phyloP scores from a whole-genome alignment of 169 alveolate genomes.

The Plasmodium blacklocki region DNA sequence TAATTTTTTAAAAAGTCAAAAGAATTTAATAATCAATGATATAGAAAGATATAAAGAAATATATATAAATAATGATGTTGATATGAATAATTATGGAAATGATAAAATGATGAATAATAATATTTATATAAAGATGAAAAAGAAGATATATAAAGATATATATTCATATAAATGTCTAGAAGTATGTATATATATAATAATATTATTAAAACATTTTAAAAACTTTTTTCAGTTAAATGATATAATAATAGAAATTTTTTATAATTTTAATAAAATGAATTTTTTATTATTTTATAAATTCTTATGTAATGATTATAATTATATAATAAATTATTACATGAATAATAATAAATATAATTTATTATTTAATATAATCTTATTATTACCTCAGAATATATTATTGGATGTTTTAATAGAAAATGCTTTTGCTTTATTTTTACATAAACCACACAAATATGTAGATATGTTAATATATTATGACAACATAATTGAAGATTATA shows the following conservation, averaged over 20 bases:
- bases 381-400: slow-evolving; percentile 68
- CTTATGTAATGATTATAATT: slow-evolving; percentile 69
- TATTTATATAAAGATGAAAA: slow-evolving; percentile 7
- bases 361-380: slow-evolving; percentile 30
- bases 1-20: slow-evolving; percentile 65
- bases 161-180: slow-evolving; percentile 71
- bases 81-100: not conserved
- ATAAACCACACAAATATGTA: slow-evolving; percentile 60
- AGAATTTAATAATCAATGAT: slow-evolving; percentile 25
- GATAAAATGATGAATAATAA: not conserved
- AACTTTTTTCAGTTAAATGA: slow-evolving; percentile 72
- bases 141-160: slow-evolving; percentile 35
- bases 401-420: slow-evolving; percentile 56
- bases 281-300: slow-evolving; percentile 59
- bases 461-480: slow-evolving; percentile 50
- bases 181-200: slow-evolving; percentile 57
- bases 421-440: slow-evolving; percentile 61
- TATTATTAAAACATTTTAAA: slow-evolving; percentile 67
- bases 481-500: slow-evolving; percentile 63
- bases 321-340: slow-evolving; percentile 51
- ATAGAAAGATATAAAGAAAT: slow-evolving; percentile 41
- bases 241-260: slow-evolving; percentile 46
- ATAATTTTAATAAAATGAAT: slow-evolving; percentile 33
- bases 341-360: slow-evolving; percentile 64
- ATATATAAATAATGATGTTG: not conserved